A percentile compares a stretch with the other conserved stretches of the same genome.
Conservation (phyloP, 2,329 filamentous ascomycete genomes). For the Blastomyces percursus region DNA sequence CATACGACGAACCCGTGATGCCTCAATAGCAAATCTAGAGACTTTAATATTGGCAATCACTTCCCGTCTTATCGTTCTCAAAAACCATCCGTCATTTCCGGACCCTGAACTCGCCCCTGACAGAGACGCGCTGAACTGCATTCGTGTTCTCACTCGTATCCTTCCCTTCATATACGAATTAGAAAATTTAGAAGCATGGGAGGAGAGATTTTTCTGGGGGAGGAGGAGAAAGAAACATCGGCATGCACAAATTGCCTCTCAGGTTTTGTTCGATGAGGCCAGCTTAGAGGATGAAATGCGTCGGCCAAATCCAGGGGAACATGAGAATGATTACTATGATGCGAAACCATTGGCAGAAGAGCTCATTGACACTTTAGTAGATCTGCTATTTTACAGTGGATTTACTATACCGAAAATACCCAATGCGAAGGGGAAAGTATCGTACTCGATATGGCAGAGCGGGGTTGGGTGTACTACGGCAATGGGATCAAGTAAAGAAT, state of each 20-base stretch:
- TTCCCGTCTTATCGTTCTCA: slow-evolving; percentile 69
- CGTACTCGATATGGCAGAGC: slow-evolving; percentile 95
- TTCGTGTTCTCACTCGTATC: slow-evolving; percentile 78
- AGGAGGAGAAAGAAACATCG: slow-evolving; percentile 60
- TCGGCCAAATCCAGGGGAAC: slow-evolving; percentile 33
- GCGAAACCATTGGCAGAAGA: slow-evolving; percentile 84
- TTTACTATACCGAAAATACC: slow-evolving; percentile 70
- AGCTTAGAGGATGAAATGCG: slow-evolving; percentile 40
- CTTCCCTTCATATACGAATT: slow-evolving; percentile 88
- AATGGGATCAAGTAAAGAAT: slow-evolving; percentile 77
- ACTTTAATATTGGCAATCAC: slow-evolving; percentile 74
- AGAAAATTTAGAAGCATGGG: slow-evolving; percentile 72
- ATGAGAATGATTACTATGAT: slow-evolving; percentile 58
- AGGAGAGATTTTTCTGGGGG: slow-evolving; percentile 88
- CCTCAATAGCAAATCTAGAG: slow-evolving; percentile 76
- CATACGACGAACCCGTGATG: slow-evolving; percentile 78
- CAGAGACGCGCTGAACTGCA: slow-evolving; percentile 84
- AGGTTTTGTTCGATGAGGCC: slow-evolving; percentile 76
- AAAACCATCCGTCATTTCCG: slow-evolving; percentile 83
- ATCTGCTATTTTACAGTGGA: slow-evolving; percentile 82
- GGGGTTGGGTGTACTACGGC: slow-evolving; percentile 91
- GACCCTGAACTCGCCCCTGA: slow-evolving; percentile 74
- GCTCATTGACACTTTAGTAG: slow-evolving; percentile 77
- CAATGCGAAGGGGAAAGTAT: slow-evolving; percentile 65
- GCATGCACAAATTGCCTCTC: slow-evolving; percentile 53